These are phyloP conservation scores for Benincasa hispida DNA, from an alignment of 306 rosid species.

Conservation along the genomic window DNA sequence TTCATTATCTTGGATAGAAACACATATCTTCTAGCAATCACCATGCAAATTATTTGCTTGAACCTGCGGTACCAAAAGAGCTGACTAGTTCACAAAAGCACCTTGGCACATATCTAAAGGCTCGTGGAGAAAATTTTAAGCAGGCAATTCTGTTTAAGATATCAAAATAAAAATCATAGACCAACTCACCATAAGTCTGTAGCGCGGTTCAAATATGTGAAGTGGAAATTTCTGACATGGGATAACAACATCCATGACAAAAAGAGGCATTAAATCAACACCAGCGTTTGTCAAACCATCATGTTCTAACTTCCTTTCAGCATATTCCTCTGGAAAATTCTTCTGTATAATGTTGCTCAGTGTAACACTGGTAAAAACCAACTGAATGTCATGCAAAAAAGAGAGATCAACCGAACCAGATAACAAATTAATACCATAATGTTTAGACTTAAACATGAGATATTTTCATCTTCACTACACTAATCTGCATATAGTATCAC, in stretches of 20 bases:
- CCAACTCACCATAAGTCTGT: constrained; percentile 91
- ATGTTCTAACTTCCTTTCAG: constrained; percentile 78
- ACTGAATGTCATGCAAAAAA: constrained; percentile 12
- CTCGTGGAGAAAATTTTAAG: not conserved
- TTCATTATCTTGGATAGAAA: not conserved
- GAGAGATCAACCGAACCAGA: constrained; percentile 1
- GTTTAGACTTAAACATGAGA: not conserved
- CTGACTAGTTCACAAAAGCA: not conserved
- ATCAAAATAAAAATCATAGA: constrained; percentile 4
- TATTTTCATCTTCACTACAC: not conserved
- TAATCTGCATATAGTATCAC: not conserved
- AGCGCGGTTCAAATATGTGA: constrained; percentile 94
- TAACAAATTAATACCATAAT: not conserved
- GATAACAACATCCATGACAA: constrained; percentile 97
- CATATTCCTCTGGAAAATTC: constrained; percentile 87
- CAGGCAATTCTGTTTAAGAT: not conserved
- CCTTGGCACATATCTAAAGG: not conserved
- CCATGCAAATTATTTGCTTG: not conserved
- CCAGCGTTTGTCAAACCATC: constrained; percentile 51
- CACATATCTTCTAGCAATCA: not conserved
- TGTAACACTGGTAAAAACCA: constrained; percentile 62
- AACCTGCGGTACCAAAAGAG: not conserved
- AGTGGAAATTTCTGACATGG: constrained; percentile 90
- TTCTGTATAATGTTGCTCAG: constrained; percentile 78
- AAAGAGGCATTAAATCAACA: constrained; percentile 84